These are phyloP conservation scores for Diaporthe sp. DNA, from an alignment of 2,329 filamentous ascomycete species.

Conservation along the genomic window DNA sequence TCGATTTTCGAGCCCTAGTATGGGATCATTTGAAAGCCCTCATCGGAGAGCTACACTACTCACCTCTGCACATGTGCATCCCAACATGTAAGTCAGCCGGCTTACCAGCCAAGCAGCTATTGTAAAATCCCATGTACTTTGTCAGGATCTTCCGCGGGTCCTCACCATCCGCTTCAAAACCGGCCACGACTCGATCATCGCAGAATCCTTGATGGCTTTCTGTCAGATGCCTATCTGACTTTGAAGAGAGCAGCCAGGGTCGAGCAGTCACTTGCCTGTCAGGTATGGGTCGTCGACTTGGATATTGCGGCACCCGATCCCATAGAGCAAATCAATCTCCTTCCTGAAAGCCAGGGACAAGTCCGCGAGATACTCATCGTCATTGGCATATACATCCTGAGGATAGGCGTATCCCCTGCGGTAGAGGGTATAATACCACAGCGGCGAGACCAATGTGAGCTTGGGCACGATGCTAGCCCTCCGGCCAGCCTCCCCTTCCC, in stretches of 20 bases:
- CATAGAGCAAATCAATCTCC: slow-evolving; percentile 66
- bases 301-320: slow-evolving; percentile 65
- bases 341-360: slow-evolving; percentile 66
- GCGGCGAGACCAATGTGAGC: slow-evolving; percentile 27
- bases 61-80: slow-evolving; percentile 70
- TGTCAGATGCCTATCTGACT: neutral
- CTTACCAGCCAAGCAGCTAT: slow-evolving; percentile 62
- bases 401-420: slow-evolving; percentile 20
- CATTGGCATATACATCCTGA: slow-evolving; percentile 43
- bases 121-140: slow-evolving; percentile 74
- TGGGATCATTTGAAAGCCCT: slow-evolving; percentile 55
- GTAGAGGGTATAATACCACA: slow-evolving; percentile 34
- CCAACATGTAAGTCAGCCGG: slow-evolving; percentile 70
- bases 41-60: slow-evolving; percentile 44
- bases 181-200: slow-evolving; percentile 56
- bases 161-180: slow-evolving; percentile 64
- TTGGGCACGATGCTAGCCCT: neutral
- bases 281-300: slow-evolving; percentile 70
- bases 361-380: slow-evolving; percentile 67
- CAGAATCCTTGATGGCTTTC: slow-evolving; percentile 59
- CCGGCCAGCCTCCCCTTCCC: neutral
- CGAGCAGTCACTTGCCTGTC: slow-evolving; percentile 68
- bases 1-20: slow-evolving; percentile 51
- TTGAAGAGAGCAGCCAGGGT: slow-evolving; percentile 44
- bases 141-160: slow-evolving; percentile 56